phyloP scores from a whole-genome alignment of 768 basidiomycete genomes.

The Termitomyces sp. region DNA sequence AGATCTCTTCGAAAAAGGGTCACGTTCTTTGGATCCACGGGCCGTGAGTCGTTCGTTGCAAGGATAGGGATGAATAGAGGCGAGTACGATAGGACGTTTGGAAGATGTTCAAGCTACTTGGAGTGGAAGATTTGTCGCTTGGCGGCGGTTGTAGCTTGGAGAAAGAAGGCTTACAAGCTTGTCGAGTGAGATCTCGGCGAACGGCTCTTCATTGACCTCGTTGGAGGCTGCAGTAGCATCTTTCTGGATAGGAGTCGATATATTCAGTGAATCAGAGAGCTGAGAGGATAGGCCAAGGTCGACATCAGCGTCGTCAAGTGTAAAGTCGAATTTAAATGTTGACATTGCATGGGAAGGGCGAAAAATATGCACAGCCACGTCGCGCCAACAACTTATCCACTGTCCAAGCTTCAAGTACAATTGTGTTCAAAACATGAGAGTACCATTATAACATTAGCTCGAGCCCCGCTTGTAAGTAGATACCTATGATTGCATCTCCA shows the following conservation, averaged over 20 bases:
- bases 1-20: conserved; percentile 76
- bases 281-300: conserved; percentile 13
- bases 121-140: conserved; percentile 9
- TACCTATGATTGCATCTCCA: conserved; percentile 3
- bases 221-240: neutral
- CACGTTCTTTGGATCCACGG: conserved; percentile 7
- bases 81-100: conserved; percentile 75
- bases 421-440: neutral
- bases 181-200: conserved; percentile 25
- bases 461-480: neutral
- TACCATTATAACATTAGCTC: neutral
- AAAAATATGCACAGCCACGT: conserved; percentile 9
- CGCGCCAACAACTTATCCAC: too few species aligned
- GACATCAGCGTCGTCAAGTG: conserved; percentile 39
- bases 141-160: neutral
- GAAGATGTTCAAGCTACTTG: conserved; percentile 62
- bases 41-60: neutral
- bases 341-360: neutral
- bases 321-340: conserved; percentile 73
- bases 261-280: conserved; percentile 1
- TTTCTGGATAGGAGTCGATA: neutral
- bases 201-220: conserved; percentile 15
- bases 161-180: conserved; percentile 15
- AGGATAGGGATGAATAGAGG: conserved; percentile 49
- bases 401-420: neutral